A percentile compares a stretch with the other conserved stretches of the same genome.
phyloP scores from a whole-genome alignment of 2,329 filamentous ascomycete species.

The Daldinia sp. region DNA sequence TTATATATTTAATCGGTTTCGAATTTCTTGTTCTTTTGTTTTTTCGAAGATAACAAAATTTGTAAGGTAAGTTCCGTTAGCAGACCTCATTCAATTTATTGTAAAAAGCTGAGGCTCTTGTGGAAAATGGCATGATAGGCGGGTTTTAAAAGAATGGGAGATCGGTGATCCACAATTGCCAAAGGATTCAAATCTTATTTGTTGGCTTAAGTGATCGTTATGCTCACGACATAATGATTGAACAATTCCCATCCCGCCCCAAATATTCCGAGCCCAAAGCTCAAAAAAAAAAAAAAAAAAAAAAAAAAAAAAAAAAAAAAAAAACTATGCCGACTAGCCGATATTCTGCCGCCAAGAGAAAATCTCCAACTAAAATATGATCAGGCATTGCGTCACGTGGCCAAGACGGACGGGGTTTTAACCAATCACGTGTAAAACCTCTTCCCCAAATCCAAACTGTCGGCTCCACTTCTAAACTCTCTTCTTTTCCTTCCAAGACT shows the following conservation, averaged over 20 bases:
- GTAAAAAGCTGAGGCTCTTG: constrained; percentile 1
- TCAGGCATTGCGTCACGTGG: constrained; percentile 35
- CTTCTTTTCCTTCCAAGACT: constrained; percentile 7
- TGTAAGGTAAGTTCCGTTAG: neutral
- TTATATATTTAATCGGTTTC: too few species aligned
- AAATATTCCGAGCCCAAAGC: neutral
- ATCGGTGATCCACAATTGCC: neutral
- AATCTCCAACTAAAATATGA: constrained; percentile 12
- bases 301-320: neutral
- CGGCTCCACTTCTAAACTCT: constrained; percentile 15
- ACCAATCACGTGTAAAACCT: constrained; percentile 17
- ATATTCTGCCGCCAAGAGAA: constrained; percentile 34
- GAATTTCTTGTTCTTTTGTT: neutral
- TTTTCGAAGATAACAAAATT: neutral
- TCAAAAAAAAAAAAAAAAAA: neutral
- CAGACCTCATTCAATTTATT: neutral
- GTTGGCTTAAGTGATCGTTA: neutral
- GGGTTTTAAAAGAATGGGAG: neutral
- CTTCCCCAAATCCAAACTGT: neutral
- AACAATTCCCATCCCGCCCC: neutral
- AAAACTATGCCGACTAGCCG: constrained; percentile 35
- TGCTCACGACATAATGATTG: constrained; percentile 23
- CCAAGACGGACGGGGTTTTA: constrained; percentile 3
- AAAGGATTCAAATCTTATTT: constrained; percentile 9
- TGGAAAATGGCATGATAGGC: neutral